Evolutionary conservation across 805 yeast genomes (phyloP).

Genomic region (Saturnispora mendoncae): DNA sequence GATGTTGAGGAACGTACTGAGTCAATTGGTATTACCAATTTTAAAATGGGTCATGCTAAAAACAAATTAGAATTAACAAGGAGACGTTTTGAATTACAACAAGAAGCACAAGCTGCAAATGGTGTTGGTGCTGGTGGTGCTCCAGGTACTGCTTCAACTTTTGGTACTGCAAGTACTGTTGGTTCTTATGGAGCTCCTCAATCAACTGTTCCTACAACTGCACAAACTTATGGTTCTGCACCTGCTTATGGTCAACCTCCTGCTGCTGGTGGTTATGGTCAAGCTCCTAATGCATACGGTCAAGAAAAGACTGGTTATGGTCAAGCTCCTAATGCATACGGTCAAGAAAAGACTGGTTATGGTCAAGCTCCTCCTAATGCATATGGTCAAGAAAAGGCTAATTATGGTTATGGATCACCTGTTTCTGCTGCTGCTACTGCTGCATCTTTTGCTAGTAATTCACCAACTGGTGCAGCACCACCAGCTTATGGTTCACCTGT

Average conservation of each 20-base stretch:
- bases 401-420: too few species aligned
- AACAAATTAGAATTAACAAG: constrained; percentile 74
- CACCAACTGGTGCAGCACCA: constrained; percentile 10
- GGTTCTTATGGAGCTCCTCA: constrained; percentile 25
- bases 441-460: too few species aligned
- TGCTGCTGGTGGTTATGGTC: constrained; percentile 24
- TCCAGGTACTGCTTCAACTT: constrained; percentile 8
- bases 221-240: constrained; percentile 18
- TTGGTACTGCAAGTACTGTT: constrained; percentile 27
- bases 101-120: constrained; percentile 32
- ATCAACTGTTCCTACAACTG: constrained; percentile 23
- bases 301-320: constrained; percentile 15
- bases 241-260: constrained; percentile 29
- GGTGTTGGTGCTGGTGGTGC: constrained; percentile 18
- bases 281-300: constrained; percentile 18
- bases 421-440: too few species aligned
- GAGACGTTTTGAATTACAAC: constrained; percentile 52
- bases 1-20: constrained; percentile 85
- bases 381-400: not conserved
- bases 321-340: constrained; percentile 19
- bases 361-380: constrained; percentile 5
- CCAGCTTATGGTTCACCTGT: constrained; percentile 26
- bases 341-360: constrained; percentile 16
- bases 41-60: constrained; percentile 83
- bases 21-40: constrained; percentile 81